Percentiles rank a stretch among this genome's conserved stretches.
These are phyloP conservation scores for Talaromyces sp. DNA, from an alignment of 2,329 filamentous ascomycete species.

Conservation along the genomic window DNA sequence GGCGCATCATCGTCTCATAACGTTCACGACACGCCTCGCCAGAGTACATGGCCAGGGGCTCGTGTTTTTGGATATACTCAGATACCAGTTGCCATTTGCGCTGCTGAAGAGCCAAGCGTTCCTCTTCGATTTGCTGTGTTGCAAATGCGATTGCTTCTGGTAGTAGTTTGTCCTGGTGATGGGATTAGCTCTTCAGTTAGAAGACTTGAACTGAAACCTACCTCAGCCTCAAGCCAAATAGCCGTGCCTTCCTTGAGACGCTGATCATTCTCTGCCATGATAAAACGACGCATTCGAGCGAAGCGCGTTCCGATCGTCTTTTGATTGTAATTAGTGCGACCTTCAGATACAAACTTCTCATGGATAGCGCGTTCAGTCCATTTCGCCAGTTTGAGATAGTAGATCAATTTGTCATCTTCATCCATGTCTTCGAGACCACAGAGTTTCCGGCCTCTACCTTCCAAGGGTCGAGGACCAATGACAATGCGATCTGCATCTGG, in stretches of 20 bases:
- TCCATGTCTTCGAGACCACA: constrained; percentile 36
- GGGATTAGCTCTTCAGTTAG: constrained; percentile 31
- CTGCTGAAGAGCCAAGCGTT: constrained; percentile 29
- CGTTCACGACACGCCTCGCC: constrained; percentile 37
- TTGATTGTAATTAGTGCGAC: constrained; percentile 39
- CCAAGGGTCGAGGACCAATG: constrained; percentile 36
- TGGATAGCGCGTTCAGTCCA: constrained; percentile 41
- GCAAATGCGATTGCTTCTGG: constrained; percentile 5
- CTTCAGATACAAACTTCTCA: constrained; percentile 37
- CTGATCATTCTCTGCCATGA: constrained; percentile 42
- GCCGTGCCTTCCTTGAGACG: constrained; percentile 43
- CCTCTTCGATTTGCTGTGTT: constrained; percentile 32
- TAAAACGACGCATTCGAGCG: constrained; percentile 40
- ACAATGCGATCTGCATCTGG: constrained; percentile 45
- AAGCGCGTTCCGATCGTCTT: constrained; percentile 48
- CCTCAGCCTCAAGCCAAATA: constrained; percentile 48
- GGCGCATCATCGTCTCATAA: not conserved
- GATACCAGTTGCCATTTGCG: constrained; percentile 42
- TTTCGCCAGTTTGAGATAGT: constrained; percentile 26
- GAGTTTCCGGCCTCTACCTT: constrained; percentile 37
- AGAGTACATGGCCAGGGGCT: constrained; percentile 40
- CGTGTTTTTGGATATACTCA: constrained; percentile 38
- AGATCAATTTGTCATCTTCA: constrained; percentile 43
- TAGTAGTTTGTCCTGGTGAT: constrained; percentile 16
- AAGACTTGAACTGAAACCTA: constrained; percentile 18